Evolutionary conservation across 2,329 filamentous ascomycete genomes (phyloP).

Genomic region (Penicillium vulpinum): DNA sequence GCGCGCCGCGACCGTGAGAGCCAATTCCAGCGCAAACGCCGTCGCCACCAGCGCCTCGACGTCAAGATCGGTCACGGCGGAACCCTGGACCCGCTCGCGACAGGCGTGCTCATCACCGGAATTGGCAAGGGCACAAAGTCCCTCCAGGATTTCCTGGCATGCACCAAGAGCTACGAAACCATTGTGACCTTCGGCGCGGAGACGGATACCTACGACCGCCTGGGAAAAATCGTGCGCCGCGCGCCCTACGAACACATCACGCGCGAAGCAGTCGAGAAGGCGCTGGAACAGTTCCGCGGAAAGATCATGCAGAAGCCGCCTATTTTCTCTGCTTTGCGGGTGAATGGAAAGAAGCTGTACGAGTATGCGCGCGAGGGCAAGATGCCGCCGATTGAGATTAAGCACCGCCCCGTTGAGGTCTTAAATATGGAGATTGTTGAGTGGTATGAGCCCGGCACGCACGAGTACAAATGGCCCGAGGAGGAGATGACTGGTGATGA

Average conservation of each 20-base stretch:
- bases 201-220: constrained; percentile 87
- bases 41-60: constrained; percentile 62
- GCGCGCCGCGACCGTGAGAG: constrained; percentile 58
- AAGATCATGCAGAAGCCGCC: constrained; percentile 87
- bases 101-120: constrained; percentile 86
- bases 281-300: constrained; percentile 72
- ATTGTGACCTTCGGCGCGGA: constrained; percentile 86
- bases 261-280: constrained; percentile 72
- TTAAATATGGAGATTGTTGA: constrained; percentile 76
- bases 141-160: constrained; percentile 74
- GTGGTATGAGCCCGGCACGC: constrained; percentile 77
- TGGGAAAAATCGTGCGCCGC: constrained; percentile 77
- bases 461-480: constrained; percentile 75
- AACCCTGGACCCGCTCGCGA: constrained; percentile 90
- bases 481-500: constrained; percentile 75
- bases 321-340: constrained; percentile 87
- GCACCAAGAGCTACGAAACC: constrained; percentile 91
- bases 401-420: constrained; percentile 76
- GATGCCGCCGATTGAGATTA: constrained; percentile 79
- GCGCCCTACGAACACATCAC: constrained; percentile 80
- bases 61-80: constrained; percentile 97
- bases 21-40: constrained; percentile 60
- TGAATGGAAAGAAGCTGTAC: constrained; percentile 91
- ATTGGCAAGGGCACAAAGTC: constrained; percentile 85
- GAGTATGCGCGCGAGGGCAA: constrained; percentile 92